Evolutionary conservation across 768 basidiomycete genomes (phyloP), one percentile per base, ranked within the genome.

Genomic region (Filobasidium floriforme): DNA sequence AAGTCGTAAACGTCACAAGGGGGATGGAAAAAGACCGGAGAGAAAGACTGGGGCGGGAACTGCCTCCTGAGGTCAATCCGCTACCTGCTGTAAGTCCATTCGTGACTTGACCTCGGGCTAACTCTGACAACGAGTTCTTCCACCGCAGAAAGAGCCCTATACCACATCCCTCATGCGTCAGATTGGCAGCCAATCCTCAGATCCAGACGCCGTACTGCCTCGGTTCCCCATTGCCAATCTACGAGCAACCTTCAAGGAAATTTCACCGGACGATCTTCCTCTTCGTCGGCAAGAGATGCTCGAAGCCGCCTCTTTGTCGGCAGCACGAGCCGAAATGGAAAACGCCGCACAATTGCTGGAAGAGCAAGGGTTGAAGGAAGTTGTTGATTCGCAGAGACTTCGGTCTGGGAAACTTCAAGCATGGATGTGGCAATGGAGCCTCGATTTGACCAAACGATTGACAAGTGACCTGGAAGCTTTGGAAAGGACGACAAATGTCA

Each of bases 231-330:
- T 78, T 32, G 63, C 63, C 46, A 75, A 73, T 59, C 72, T 78
- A 15, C 72, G 75, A 28, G 70, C 70, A n/a, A 72, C 75, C 15
- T 89, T 86, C 69, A 77, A 83, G 9, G 85, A 88, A 71, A 73
- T 61, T 11, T 81, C 79, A 7, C 67, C 72, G 0, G 85, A 86
- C 61, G 68, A 72, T 43, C 61, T 71, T 6, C 76, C 77, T 7
- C 59, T 71, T 24, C 68, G 68, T 15, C 65, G 77, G 24, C 76
- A 77, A 66, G 61, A 67, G 29, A 60, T 61, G n/a, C 68, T 78
- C 7, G 76, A 77, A 55, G 61, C 66, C 15, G 73, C 76, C 1
- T 75, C 77, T 4, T 66, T 70, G 19, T 71, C 70, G 54, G 75
- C 74, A 9, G 77, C 77, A 0, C 63, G 71, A 29, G 73, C 70